These are phyloP conservation scores for Drosera capensis DNA, from an alignment of 148 eudicot genomes.

Conservation along the genomic window DNA sequence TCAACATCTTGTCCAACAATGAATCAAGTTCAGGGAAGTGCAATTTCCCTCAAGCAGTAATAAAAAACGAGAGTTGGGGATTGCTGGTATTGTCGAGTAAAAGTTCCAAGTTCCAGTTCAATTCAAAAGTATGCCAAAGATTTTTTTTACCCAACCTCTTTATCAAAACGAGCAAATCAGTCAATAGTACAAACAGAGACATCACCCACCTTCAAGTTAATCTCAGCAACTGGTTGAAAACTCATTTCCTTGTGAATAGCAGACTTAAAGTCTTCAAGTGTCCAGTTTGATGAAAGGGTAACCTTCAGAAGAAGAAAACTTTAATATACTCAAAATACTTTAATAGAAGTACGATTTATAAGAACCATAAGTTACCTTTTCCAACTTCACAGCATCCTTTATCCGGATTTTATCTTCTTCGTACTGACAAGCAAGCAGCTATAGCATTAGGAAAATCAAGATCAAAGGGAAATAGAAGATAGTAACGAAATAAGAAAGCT, in stretches of 20 bases:
- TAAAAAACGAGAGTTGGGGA: no score
- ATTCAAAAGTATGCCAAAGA: no score
- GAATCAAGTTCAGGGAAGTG: no score
- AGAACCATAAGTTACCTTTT: slow-evolving; percentile 34
- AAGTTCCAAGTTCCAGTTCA: no score
- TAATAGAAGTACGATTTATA: background rate
- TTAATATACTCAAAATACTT: slow-evolving; percentile 3
- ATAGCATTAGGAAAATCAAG: slow-evolving; percentile 4
- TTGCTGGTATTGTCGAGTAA: no score
- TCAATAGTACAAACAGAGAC: background rate
- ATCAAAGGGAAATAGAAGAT: background rate
- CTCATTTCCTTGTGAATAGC: slow-evolving; percentile 45
- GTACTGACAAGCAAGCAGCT: slow-evolving; percentile 34
- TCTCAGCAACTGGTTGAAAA: slow-evolving; percentile 37
- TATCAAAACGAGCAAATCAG: no score
- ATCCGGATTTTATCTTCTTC: slow-evolving; percentile 51
- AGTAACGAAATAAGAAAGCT: slow-evolving; percentile 1
- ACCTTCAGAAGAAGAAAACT: slow-evolving; percentile 24
- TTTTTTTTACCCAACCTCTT: no score
- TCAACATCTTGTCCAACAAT: no score
- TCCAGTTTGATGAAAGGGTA: slow-evolving; percentile 61
- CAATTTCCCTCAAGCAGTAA: no score
- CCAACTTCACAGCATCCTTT: slow-evolving; percentile 65
- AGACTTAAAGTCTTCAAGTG: slow-evolving; percentile 64
- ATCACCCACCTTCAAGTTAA: slow-evolving; percentile 57